phyloP scores from a whole-genome alignment of 108 stramenopile species.

The Ochromonas danica region DNA sequence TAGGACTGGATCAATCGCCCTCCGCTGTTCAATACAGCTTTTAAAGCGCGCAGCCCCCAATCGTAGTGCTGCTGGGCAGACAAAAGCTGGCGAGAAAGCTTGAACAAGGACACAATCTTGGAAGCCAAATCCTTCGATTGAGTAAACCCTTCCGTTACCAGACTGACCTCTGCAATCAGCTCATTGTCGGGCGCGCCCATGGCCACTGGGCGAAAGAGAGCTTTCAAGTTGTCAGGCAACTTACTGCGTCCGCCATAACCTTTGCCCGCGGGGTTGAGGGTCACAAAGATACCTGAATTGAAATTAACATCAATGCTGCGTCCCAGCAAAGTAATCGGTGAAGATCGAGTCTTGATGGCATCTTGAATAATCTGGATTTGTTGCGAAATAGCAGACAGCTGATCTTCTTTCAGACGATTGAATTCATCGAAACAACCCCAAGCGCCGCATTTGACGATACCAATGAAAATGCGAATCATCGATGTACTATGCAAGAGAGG shows the following conservation, averaged over 20 bases:
- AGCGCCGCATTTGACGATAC: constrained; percentile 65
- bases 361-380: constrained; percentile 70
- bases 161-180: constrained; percentile 64
- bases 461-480: constrained; percentile 70
- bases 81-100: constrained; percentile 55
- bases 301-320: constrained; percentile 57
- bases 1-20: constrained; percentile 54
- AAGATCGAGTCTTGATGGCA: constrained; percentile 56
- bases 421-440: constrained; percentile 75
- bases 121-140: constrained; percentile 52
- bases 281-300: constrained; percentile 68
- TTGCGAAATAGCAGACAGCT: constrained; percentile 67
- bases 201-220: constrained; percentile 68
- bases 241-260: constrained; percentile 65
- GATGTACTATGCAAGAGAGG: constrained; percentile 59
- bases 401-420: constrained; percentile 68
- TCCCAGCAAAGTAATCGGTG: constrained; percentile 51
- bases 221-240: constrained; percentile 67
- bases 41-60: constrained; percentile 67
- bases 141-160: constrained; percentile 61
- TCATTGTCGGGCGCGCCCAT: constrained; percentile 68
- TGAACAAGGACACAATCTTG: constrained; percentile 61
- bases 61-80: constrained; percentile 67
- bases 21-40: constrained; percentile 64
- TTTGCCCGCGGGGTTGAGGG: constrained; percentile 66